Percentiles rank a stretch among this genome's conserved stretches.
Evolutionary conservation across 495 filamentous ascomycete genomes (phyloP).

Genomic region (Tuber indicum): DNA sequence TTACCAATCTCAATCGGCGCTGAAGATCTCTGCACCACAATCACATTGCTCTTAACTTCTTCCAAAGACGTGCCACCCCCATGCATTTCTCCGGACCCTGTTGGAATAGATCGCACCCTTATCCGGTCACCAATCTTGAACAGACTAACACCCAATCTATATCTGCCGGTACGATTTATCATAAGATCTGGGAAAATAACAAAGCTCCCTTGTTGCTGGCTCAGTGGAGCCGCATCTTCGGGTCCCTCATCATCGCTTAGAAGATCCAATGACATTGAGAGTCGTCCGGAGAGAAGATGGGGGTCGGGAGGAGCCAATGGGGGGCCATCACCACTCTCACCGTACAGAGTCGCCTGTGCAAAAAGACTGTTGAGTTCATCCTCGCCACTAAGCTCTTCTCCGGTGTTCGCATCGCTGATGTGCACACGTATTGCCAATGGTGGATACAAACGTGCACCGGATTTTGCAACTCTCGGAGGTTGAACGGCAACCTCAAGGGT

Average conservation of each 20-base stretch:
- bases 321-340: constrained; percentile 26
- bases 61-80: constrained; percentile 35
- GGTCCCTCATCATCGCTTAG: constrained; percentile 24
- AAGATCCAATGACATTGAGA: constrained; percentile 37
- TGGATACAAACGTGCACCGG: constrained; percentile 34
- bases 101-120: constrained; percentile 18
- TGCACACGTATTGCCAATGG: constrained; percentile 37
- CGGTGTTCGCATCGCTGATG: constrained; percentile 34
- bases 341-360: constrained; percentile 37
- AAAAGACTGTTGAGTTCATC: constrained; percentile 39
- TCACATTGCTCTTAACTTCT: constrained; percentile 38
- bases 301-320: constrained; percentile 38
- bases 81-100: constrained; percentile 12
- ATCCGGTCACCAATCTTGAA: constrained; percentile 37
- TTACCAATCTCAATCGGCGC: constrained; percentile 32
- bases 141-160: constrained; percentile 38
- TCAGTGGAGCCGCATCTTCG: constrained; percentile 24
- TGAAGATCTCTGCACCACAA: constrained; percentile 29
- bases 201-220: constrained; percentile 38
- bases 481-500: constrained; percentile 40
- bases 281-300: constrained; percentile 35
- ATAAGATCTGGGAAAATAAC: constrained; percentile 39
- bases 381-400: constrained; percentile 40
- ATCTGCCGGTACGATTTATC: constrained; percentile 37
- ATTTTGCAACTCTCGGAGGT: constrained; percentile 31